Base-by-base conservation (phyloP, 2,329 filamentous ascomycete genomes). In the Aureobasidium uvarum region DNA sequence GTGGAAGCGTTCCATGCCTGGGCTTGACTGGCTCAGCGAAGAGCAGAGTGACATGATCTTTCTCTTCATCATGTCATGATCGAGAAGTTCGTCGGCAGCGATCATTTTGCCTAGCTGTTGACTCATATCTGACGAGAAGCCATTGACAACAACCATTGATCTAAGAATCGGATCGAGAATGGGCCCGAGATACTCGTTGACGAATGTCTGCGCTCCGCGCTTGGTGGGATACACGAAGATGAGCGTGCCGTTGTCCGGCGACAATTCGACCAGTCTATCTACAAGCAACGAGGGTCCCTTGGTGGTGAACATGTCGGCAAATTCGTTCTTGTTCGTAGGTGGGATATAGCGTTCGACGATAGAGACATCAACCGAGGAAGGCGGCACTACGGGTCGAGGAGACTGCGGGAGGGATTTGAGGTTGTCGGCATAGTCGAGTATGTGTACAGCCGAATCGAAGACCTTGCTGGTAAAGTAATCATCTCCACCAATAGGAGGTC, bases 311-410 rank as follows among this genome's bases (percentile, higher is more conserved):
- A 88, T 81, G 68, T 86, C 82, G 38, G 78, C 74, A 66, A 86
- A 86, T 71, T 89, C 86, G 69, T 84, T 80, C 0, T 77, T 71
- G 25, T 81, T 85, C 0, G 84, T 81, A 2, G 86, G 86, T 20
- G 86, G 86, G n/a, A 89, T 85, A 72, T 86, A 88, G 43, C 86
- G 83, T 74, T 89, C 86, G 4, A 88, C 79, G 14, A 88, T 79
- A 1, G 85, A 84, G 46, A 88, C 77, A 64, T 87, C 81, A 67
- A 88, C 84, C 58, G 82, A 85, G 20, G 80, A 81, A 0, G 85
- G 86, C 6, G 85, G 83, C 1, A 87, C 85, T 50, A 87, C 81
- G 2, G 85, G 84, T 64, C 81, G 78, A 13, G 84, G 84, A 14
- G 81, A 82, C 50, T 81, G 79, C 10, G 82, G 79, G 4, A 81